These are phyloP conservation scores for Clonostachys solani DNA, from an alignment of 2,329 filamentous ascomycete species.

Conservation along the genomic window DNA sequence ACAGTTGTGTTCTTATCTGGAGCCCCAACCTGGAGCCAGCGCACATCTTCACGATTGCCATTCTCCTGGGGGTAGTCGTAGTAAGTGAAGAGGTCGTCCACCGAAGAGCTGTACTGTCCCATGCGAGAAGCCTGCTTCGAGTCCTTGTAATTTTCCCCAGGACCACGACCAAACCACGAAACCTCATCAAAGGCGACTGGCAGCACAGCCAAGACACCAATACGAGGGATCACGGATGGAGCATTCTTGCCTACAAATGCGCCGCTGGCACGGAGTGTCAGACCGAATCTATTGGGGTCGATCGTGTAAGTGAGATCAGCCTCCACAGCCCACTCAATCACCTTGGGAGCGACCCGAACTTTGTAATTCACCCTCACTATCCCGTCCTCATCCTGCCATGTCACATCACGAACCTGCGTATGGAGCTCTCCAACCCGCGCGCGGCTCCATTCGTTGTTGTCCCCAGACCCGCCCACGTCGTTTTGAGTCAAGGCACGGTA, in stretches of 20 bases:
- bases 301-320: conserved; percentile 1
- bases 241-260: conserved; percentile 1
- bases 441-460: conserved; percentile 5
- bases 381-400: neutral
- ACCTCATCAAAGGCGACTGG: conserved; percentile 13
- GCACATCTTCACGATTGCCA: conserved; percentile 43
- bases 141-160: conserved; percentile 46
- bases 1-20: conserved; percentile 1
- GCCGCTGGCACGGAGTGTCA: neutral
- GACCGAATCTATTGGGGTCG: neutral
- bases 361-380: neutral
- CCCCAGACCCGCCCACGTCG: conserved; percentile 4
- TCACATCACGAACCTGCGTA: conserved; percentile 1
- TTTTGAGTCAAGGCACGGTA: conserved; percentile 10
- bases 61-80: conserved; percentile 52
- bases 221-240: conserved; percentile 28
- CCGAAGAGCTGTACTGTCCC: conserved; percentile 24
- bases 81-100: conserved; percentile 35
- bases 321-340: conserved; percentile 1
- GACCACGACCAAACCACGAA: conserved; percentile 47
- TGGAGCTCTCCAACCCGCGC: neutral
- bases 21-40: conserved; percentile 29
- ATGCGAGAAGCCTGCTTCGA: conserved; percentile 39
- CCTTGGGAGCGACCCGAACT: conserved; percentile 1
- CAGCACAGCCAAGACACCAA: conserved; percentile 38